Evolutionary conservation across 129 eudicot genomes (phyloP).

Genomic region (Saposhnikovia divaricata): DNA sequence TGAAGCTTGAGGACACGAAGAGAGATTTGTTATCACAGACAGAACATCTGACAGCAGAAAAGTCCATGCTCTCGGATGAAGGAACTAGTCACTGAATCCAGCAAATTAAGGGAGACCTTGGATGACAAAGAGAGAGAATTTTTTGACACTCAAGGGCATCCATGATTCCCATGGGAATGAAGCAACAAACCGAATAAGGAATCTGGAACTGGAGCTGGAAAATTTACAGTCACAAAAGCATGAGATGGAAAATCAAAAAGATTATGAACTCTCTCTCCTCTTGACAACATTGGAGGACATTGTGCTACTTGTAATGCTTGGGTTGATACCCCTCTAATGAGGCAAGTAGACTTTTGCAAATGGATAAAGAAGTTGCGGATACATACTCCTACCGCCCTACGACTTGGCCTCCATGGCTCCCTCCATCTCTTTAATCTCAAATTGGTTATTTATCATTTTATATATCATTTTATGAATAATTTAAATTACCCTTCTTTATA

Average conservation of each 20-base stretch:
- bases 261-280: constrained; percentile 48
- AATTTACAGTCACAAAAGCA: constrained; percentile 6
- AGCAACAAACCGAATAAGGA: not conserved
- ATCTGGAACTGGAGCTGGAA: constrained; percentile 10
- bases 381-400: no score
- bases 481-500: no score
- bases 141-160: not conserved
- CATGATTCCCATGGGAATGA: not conserved
- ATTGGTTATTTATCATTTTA: no score
- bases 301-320: no score
- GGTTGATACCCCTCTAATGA: no score
- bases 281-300: constrained; percentile 40
- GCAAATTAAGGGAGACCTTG: constrained; percentile 5
- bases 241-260: constrained; percentile 27
- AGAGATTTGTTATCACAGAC: constrained; percentile 30
- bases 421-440: no score
- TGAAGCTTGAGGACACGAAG: constrained; percentile 47
- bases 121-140: constrained; percentile 12
- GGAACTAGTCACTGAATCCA: constrained; percentile 2
- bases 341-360: no score
- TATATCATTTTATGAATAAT: no score
- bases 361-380: no score
- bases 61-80: not conserved
- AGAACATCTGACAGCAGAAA: constrained; percentile 35
- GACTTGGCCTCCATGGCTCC: no score